phyloP scores from a whole-genome alignment of 441 rosid genomes.

The Gossypium gossypioides region DNA sequence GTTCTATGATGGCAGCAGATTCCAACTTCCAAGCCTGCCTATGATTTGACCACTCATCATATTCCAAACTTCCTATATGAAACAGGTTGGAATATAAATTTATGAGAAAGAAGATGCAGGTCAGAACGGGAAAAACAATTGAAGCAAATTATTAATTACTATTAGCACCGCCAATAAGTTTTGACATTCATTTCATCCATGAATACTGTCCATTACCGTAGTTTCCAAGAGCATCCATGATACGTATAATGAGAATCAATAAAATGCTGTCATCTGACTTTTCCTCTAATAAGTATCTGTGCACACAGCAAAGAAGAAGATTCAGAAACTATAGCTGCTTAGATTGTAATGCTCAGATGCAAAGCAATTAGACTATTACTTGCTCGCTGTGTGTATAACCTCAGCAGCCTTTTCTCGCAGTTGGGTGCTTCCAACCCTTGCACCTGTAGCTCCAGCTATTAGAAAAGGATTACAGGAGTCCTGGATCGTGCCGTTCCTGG shows the following conservation, averaged over 20 bases:
- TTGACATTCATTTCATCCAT: conserved; percentile 17
- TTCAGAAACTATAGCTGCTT: conserved; percentile 18
- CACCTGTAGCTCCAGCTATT: conserved; percentile 96
- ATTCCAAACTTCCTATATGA: conserved; percentile 83
- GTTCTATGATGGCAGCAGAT: conserved; percentile 93
- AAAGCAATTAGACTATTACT: conserved; percentile 47
- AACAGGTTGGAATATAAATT: conserved; percentile 14
- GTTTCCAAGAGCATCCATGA: conserved; percentile 94
- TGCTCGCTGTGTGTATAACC: conserved; percentile 77
- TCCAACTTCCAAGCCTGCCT: conserved; percentile 99
- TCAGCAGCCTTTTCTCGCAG: conserved; percentile 87
- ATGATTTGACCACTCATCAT: conserved; percentile 95
- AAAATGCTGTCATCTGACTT: conserved; percentile 99
- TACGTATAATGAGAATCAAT: conserved; percentile 75
- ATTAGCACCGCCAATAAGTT: conserved; percentile 7
- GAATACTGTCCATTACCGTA: conserved; percentile 51
- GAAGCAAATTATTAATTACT: background rate
- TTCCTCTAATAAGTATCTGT: conserved; percentile 81
- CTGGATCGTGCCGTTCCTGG: conserved; percentile 50
- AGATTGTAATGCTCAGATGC: background rate
- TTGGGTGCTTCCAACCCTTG: conserved; percentile 74
- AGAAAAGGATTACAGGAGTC: conserved; percentile 53
- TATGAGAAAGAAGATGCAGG: background rate
- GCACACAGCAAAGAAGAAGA: conserved; percentile 19
- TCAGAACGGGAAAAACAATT: conserved; percentile 4